Conservation (phyloP, 257 asterid species). For the Salvia rosmarinus region DNA sequence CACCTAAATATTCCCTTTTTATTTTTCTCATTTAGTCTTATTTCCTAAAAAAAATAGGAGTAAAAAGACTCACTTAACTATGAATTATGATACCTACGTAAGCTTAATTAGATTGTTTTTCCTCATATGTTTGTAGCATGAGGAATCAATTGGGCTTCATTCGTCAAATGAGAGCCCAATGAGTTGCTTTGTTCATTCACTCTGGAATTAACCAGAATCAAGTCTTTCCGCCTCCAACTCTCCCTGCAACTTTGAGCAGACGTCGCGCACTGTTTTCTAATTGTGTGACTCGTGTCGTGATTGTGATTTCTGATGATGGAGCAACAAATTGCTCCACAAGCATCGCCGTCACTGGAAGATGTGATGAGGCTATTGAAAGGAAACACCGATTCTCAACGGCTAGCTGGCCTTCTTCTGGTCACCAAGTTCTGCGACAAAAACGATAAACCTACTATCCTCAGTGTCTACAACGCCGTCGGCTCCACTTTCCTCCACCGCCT, state of each 20-base stretch:
- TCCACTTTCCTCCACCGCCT: conserved; percentile 78
- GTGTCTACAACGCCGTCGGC: conserved; percentile 67
- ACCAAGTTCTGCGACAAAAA: conserved; percentile 71
- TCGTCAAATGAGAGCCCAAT: background rate
- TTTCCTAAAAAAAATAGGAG: too few relatives aligned
- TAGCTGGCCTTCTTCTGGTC: conserved; percentile 79
- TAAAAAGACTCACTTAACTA: too few relatives aligned
- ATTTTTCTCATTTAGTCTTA: too few relatives aligned
- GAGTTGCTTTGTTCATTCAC: background rate
- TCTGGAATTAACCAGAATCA: background rate
- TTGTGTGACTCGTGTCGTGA: background rate
- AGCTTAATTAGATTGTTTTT: too few relatives aligned
- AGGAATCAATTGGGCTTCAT: background rate
- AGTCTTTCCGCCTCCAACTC: background rate
- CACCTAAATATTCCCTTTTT: too few relatives aligned
- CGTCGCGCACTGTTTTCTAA: background rate
- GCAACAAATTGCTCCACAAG: conserved; percentile 25
- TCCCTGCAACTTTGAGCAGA: background rate
- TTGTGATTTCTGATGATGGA: conserved; percentile 28
- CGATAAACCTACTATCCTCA: conserved; percentile 61
- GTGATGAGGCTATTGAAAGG: conserved; percentile 67
- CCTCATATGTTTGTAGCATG: too few relatives aligned
- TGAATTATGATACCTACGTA: too few relatives aligned
- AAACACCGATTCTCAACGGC: conserved; percentile 75
- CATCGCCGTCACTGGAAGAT: conserved; percentile 49